Conservation (phyloP, 2,329 filamentous ascomycete genomes). For the Pseudocercospora ulei region DNA sequence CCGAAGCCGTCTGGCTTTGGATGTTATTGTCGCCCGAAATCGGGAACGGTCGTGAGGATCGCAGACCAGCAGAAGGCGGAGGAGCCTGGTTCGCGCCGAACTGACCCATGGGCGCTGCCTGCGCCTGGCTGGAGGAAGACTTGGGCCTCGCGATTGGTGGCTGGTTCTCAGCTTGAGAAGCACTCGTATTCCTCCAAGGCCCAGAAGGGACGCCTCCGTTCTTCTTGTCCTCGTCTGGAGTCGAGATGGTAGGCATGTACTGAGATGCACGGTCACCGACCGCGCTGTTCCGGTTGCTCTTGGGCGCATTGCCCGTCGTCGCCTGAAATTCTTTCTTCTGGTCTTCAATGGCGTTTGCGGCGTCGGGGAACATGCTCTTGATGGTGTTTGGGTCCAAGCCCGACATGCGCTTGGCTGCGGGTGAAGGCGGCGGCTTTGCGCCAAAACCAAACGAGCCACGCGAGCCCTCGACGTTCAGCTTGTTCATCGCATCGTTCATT, state of each 20-base stretch:
- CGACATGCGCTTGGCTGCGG: constrained; percentile 79
- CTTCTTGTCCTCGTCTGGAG: constrained; percentile 54
- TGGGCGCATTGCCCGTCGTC: constrained; percentile 78
- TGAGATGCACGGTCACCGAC: constrained; percentile 63
- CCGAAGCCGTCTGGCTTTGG: constrained; percentile 60
- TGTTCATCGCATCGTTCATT: constrained; percentile 91
- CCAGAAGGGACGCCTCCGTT: constrained; percentile 60
- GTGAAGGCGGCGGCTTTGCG: constrained; percentile 61
- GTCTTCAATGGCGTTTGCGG: constrained; percentile 93
- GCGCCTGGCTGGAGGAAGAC: constrained; percentile 63
- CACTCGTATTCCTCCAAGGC: constrained; percentile 59
- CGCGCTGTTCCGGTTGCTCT: constrained; percentile 86
- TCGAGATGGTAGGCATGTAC: constrained; percentile 62
- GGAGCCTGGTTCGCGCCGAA: constrained; percentile 65
- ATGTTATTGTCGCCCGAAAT: constrained; percentile 59
- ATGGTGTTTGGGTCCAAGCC: constrained; percentile 88
- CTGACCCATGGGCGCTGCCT: constrained; percentile 66
- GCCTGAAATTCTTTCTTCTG: constrained; percentile 97
- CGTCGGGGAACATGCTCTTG: constrained; percentile 98
- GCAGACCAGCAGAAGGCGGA: constrained; percentile 61
- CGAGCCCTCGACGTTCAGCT: constrained; percentile 76
- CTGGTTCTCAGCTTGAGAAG: constrained; percentile 41
- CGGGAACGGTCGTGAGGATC: constrained; percentile 66
- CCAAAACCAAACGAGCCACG: constrained; percentile 66
- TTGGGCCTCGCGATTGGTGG: constrained; percentile 58